These are phyloP conservation scores for Purpureocillium takamizusanense DNA, from an alignment of 2,329 filamentous ascomycete species.

Conservation along the genomic window DNA sequence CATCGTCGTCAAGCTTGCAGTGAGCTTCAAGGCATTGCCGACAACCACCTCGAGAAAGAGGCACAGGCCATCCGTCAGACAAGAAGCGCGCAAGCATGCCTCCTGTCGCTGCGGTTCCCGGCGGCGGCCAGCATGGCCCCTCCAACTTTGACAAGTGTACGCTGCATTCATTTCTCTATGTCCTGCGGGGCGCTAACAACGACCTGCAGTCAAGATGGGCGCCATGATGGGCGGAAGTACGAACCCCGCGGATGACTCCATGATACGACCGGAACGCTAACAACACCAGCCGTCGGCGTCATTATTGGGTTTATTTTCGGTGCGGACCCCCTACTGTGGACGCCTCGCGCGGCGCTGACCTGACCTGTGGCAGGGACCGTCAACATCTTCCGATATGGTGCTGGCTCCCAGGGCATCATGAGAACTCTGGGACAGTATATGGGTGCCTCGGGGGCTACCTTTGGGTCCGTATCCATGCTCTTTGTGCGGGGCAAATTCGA, in stretches of 20 bases:
- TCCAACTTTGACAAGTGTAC: conserved; percentile 48
- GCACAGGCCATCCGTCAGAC: not conserved
- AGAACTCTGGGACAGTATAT: conserved; percentile 94
- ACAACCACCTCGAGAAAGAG: not conserved
- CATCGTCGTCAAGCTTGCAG: not conserved
- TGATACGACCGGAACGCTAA: conserved; percentile 18
- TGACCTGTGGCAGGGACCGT: conserved; percentile 58
- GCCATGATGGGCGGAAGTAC: conserved; percentile 97
- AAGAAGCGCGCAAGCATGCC: conserved; percentile 21
- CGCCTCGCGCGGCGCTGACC: conserved; percentile 1
- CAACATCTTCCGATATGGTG: conserved; percentile 91
- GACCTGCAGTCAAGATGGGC: conserved; percentile 66
- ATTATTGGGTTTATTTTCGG: conserved; percentile 99
- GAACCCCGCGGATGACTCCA: conserved; percentile 20
- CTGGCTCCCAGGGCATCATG: conserved; percentile 88
- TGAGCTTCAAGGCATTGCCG: too few relatives aligned
- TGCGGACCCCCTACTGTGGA: conserved; percentile 28
- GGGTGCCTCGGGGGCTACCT: conserved; percentile 88
- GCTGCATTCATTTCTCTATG: conserved; percentile 6
- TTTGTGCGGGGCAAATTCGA: not conserved
- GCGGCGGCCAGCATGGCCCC: conserved; percentile 34
- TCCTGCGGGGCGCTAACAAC: conserved; percentile 4
- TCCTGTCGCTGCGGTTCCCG: conserved; percentile 28
- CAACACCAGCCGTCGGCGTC: conserved; percentile 67
- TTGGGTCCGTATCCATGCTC: conserved; percentile 54